Conservation (phyloP, 108 stramenopile genomes). For the Licmophora abbreviata region DNA sequence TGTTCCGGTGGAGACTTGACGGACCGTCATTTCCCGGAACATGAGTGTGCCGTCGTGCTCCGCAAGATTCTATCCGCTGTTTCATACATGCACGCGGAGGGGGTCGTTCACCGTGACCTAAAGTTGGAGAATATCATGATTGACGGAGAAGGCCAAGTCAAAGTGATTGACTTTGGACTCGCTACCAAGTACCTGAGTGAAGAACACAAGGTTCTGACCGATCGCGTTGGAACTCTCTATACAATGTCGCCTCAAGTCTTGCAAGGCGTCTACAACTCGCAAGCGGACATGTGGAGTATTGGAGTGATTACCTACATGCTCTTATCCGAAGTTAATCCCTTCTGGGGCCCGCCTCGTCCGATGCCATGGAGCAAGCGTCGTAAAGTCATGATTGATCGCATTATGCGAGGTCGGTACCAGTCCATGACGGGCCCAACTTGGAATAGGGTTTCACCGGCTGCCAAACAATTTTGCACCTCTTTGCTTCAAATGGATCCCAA, state of each 20-base stretch:
- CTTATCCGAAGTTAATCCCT: conserved; percentile 51
- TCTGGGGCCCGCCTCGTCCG: too few relatives aligned
- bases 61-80: conserved; percentile 59
- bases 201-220: conserved; percentile 26
- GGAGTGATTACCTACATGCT: conserved; percentile 50
- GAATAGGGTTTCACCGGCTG: conserved; percentile 21
- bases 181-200: conserved; percentile 37
- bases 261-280: conserved; percentile 55
- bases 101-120: conserved; percentile 9
- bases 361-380: too few relatives aligned
- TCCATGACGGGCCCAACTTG: conserved; percentile 42
- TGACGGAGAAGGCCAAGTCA: neutral
- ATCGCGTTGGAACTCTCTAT: conserved; percentile 71
- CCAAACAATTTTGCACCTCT: conserved; percentile 34
- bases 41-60: conserved; percentile 32
- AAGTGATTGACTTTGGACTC: conserved; percentile 25
- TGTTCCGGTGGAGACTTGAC: conserved; percentile 72
- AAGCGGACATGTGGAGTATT: conserved; percentile 78
- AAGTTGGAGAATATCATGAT: conserved; percentile 5
- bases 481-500: conserved; percentile 25
- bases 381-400: conserved; percentile 24
- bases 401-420: conserved; percentile 25
- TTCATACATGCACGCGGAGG: conserved; percentile 30
- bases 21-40: conserved; percentile 61
- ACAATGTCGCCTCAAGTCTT: conserved; percentile 78